phyloP scores from a whole-genome alignment of 805 yeast genomes.

The Jamesozyma spencerorum region DNA sequence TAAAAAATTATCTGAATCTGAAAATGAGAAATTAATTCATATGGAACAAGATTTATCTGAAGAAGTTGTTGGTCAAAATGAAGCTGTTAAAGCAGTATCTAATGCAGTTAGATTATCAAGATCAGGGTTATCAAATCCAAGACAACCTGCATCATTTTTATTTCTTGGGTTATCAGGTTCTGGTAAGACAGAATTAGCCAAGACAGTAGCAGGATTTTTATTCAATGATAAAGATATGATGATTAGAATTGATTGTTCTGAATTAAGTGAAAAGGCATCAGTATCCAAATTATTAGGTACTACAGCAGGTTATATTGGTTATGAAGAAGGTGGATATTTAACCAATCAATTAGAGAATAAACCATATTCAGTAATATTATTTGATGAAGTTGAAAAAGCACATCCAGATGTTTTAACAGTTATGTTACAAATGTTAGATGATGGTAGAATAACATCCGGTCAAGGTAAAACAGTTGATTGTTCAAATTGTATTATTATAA shows the following conservation, averaged over 20 bases:
- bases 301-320: conserved; percentile 95
- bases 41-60: conserved; percentile 83
- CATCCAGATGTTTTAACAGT: conserved; percentile 96
- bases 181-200: conserved; percentile 97
- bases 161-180: conserved; percentile 95
- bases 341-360: conserved; percentile 85
- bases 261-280: conserved; percentile 88
- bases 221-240: conserved; percentile 95
- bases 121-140: conserved; percentile 92
- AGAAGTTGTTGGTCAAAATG: conserved; percentile 89
- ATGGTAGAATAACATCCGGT: conserved; percentile 91
- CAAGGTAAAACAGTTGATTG: conserved; percentile 92
- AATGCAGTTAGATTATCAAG: conserved; percentile 88
- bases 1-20: conserved; percentile 87
- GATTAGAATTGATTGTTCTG: conserved; percentile 97
- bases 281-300: conserved; percentile 93
- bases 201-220: conserved; percentile 90
- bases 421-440: conserved; percentile 85
- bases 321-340: conserved; percentile 93
- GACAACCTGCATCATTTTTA: conserved; percentile 91
- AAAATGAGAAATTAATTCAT: conserved; percentile 82
- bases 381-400: conserved; percentile 97
- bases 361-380: conserved; percentile 92
- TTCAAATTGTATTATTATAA: conserved; percentile 82
- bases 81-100: conserved; percentile 92